Percentiles rank a stretch among this genome's conserved stretches.
Evolutionary conservation across 2,329 filamentous ascomycete species (phyloP).

Genomic region (Claviceps capensis): DNA sequence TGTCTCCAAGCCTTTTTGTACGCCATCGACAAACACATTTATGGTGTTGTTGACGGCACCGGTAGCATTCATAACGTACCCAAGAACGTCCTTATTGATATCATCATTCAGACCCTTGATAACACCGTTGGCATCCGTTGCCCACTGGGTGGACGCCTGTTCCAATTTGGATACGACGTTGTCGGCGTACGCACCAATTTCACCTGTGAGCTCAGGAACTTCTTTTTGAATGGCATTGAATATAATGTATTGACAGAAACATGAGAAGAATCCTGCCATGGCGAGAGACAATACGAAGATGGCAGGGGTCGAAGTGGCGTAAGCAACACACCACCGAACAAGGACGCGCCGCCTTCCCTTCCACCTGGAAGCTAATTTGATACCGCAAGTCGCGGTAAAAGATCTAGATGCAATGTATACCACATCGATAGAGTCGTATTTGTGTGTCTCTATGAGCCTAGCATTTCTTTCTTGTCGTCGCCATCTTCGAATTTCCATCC

Average conservation of each 20-base stretch:
- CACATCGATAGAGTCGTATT: slow-evolving; percentile 72
- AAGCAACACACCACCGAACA: slow-evolving; percentile 71
- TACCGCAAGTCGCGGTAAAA: slow-evolving; percentile 56
- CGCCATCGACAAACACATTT: slow-evolving; percentile 66
- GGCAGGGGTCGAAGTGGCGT: slow-evolving; percentile 71
- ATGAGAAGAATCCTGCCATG: slow-evolving; percentile 68
- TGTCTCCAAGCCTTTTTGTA: slow-evolving; percentile 56
- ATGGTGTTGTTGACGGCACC: slow-evolving; percentile 73
- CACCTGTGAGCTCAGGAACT: slow-evolving; percentile 57
- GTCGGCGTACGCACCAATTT: slow-evolving; percentile 69
- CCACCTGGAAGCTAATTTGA: slow-evolving; percentile 55
- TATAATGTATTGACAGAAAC: slow-evolving; percentile 71
- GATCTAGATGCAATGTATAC: slow-evolving; percentile 80
- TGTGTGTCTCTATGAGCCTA: slow-evolving; percentile 47
- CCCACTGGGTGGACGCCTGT: slow-evolving; percentile 64
- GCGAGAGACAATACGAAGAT: slow-evolving; percentile 79
- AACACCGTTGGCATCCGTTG: slow-evolving; percentile 58
- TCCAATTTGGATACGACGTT: slow-evolving; percentile 61
- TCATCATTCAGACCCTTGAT: slow-evolving; percentile 57
- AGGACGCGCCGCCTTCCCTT: slow-evolving; percentile 55
- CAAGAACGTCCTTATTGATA: slow-evolving; percentile 74
- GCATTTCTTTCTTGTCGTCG: slow-evolving; percentile 57
- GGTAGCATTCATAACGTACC: slow-evolving; percentile 77
- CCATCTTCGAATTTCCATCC: slow-evolving; percentile 67
- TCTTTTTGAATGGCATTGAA: slow-evolving; percentile 59